phyloP scores from a whole-genome alignment of 1,284 basidiomycete genomes.

The Rhodotorula sp. region DNA sequence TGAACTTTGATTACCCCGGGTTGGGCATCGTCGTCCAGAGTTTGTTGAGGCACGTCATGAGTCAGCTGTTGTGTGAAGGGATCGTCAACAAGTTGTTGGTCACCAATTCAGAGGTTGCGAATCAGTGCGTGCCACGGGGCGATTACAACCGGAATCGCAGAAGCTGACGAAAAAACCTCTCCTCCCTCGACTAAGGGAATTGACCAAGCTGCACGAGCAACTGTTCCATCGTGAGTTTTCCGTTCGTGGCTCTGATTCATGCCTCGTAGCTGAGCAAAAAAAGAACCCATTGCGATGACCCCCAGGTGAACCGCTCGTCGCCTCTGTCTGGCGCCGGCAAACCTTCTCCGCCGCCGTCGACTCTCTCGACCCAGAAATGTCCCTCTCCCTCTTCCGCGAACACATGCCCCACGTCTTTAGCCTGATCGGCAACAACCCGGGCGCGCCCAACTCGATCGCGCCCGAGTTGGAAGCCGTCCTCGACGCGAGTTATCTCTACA shows the following conservation, averaged over 20 bases:
- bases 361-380: slow-evolving; percentile 65
- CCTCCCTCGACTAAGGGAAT: slow-evolving; percentile 53
- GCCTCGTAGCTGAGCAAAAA: no score
- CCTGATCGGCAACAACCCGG: slow-evolving; percentile 51
- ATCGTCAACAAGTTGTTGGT: slow-evolving; percentile 75
- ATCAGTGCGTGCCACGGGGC: slow-evolving; percentile 48
- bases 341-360: slow-evolving; percentile 78
- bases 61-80: slow-evolving; percentile 71
- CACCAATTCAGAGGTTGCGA: slow-evolving; percentile 70
- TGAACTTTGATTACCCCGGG: slow-evolving; percentile 36
- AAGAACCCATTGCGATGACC: no score
- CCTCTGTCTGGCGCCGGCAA: slow-evolving; percentile 76
- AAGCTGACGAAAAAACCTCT: slow-evolving; percentile 3
- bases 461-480: slow-evolving; percentile 55
- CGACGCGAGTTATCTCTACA: slow-evolving; percentile 68
- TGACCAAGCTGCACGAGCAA: slow-evolving; percentile 76
- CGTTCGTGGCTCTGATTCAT: background rate
- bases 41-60: slow-evolving; percentile 69
- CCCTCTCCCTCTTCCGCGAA: slow-evolving; percentile 62
- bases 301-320: slow-evolving; percentile 71
- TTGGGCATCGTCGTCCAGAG: slow-evolving; percentile 66
- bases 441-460: slow-evolving; percentile 43
- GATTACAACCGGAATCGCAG: background rate
- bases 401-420: slow-evolving; percentile 62
- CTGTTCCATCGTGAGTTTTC: slow-evolving; percentile 65